A percentile compares a stretch with the other conserved stretches of the same genome.
These are phyloP conservation scores for Arthroderma uncinatum DNA, from an alignment of 2,329 filamentous ascomycete genomes.

Conservation along the genomic window DNA sequence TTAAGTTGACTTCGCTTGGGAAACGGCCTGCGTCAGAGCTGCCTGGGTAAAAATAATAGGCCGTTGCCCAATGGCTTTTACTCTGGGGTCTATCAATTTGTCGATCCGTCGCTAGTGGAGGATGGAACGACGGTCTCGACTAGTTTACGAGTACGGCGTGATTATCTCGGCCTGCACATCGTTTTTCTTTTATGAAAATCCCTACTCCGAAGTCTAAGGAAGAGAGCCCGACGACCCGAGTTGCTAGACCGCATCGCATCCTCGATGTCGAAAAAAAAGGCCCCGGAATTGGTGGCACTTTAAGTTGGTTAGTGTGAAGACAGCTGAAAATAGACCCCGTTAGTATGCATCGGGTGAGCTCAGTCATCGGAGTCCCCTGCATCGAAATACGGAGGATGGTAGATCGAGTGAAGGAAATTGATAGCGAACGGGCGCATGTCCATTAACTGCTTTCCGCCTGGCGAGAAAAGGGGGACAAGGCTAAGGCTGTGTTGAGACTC, in stretches of 20 bases:
- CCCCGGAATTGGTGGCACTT: neutral
- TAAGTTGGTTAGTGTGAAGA: neutral
- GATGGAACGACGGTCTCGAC: neutral
- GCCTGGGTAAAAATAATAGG: neutral
- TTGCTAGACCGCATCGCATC: neutral
- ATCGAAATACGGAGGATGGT: neutral
- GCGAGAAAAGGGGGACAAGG: neutral
- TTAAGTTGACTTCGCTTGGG: neutral
- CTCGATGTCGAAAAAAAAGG: neutral
- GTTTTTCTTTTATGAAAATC: neutral
- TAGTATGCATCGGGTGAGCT: neutral
- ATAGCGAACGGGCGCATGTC: neutral
- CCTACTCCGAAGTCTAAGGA: neutral
- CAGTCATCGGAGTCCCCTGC: neutral
- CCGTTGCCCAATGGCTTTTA: neutral
- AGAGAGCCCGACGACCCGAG: neutral
- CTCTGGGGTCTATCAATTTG: neutral
- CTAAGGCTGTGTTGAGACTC: neutral
- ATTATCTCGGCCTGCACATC: neutral
- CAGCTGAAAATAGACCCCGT: neutral
- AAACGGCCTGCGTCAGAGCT: neutral
- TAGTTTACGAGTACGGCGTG: neutral
- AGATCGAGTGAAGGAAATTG: too few relatives aligned
- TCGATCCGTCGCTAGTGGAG: constrained; percentile 2
- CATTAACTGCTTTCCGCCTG: neutral